phyloP scores from a whole-genome alignment of 2,329 filamentous ascomycete genomes.

The Neurospora sp. region DNA sequence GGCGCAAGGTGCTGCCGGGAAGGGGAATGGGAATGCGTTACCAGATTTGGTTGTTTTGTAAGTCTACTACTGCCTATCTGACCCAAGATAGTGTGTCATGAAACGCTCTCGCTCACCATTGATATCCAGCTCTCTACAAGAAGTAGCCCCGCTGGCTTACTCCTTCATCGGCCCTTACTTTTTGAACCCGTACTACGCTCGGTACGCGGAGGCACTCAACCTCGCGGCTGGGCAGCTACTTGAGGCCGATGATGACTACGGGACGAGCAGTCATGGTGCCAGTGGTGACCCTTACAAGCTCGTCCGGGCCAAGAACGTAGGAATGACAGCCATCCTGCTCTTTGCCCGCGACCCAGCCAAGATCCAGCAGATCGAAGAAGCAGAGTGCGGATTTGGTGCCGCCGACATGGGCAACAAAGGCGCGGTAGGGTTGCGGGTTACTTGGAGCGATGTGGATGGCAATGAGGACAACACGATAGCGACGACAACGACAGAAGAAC shows the following conservation, averaged over 20 bases:
- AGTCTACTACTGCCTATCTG: constrained; percentile 17
- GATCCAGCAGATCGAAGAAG: constrained; percentile 61
- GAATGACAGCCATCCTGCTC: constrained; percentile 83
- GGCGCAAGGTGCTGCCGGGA: constrained; percentile 29
- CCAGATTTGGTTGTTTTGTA: constrained; percentile 50
- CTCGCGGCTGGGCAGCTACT: constrained; percentile 46
- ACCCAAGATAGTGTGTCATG: no score
- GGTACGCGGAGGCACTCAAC: constrained; percentile 62
- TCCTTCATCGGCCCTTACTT: constrained; percentile 80
- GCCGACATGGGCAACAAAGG: constrained; percentile 94
- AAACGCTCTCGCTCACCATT: not conserved
- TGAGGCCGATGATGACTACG: constrained; percentile 9
- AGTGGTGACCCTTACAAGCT: constrained; percentile 47
- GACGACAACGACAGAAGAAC: constrained; percentile 21
- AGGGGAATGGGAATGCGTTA: constrained; percentile 18
- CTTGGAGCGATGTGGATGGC: constrained; percentile 34
- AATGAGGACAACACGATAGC: constrained; percentile 22
- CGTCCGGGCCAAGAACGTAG: constrained; percentile 63
- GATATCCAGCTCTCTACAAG: constrained; percentile 63
- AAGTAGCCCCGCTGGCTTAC: constrained; percentile 75
- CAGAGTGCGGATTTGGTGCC: constrained; percentile 74
- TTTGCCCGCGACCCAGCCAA: constrained; percentile 59
- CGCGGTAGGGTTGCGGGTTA: constrained; percentile 68
- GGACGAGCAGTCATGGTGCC: constrained; percentile 11
- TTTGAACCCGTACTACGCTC: constrained; percentile 64